Evolutionary conservation across 164 flowering plant species (phyloP).

Genomic region (Berberis vulgaris): DNA sequence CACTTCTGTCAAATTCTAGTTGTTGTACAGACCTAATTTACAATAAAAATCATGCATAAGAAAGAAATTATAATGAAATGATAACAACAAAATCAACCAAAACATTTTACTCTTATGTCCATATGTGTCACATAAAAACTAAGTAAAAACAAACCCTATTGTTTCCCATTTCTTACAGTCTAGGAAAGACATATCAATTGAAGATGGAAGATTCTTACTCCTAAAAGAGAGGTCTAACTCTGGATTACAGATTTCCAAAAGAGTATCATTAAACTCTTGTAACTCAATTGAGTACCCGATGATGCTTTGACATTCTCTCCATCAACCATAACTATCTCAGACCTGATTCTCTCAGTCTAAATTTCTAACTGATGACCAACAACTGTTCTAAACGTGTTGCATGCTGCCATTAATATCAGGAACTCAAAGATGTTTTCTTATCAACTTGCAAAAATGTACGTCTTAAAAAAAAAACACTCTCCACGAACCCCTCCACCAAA

Average conservation of each 20-base stretch:
- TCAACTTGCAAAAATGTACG: too few species aligned
- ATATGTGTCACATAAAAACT: slow-evolving; percentile 94
- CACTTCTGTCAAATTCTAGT: slow-evolving; percentile 93
- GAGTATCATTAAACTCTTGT: not conserved
- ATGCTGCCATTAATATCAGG: slow-evolving; percentile 93
- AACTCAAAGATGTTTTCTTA: too few species aligned
- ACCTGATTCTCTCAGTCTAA: slow-evolving; percentile 91
- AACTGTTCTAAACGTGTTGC: slow-evolving; percentile 97
- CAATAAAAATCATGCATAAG: slow-evolving; percentile 3
- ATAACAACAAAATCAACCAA: not conserved
- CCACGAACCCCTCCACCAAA: too few species aligned
- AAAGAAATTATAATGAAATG: slow-evolving; percentile 5
- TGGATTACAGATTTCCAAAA: too few species aligned
- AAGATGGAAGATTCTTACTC: slow-evolving; percentile 23
- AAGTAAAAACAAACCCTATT: slow-evolving; percentile 70
- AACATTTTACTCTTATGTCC: slow-evolving; percentile 62
- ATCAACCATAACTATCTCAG: slow-evolving; percentile 85
- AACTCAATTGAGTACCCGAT: slow-evolving; percentile 45
- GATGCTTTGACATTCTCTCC: slow-evolving; percentile 79
- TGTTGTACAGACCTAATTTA: slow-evolving; percentile 77
- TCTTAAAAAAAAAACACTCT: too few species aligned
- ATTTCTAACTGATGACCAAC: slow-evolving; percentile 93
- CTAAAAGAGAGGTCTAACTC: not conserved
- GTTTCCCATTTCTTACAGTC: slow-evolving; percentile 90
- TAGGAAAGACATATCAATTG: slow-evolving; percentile 78